Evolutionary conservation across 2,329 filamentous ascomycete genomes (phyloP).

Genomic region (Rhinocladiella similis): DNA sequence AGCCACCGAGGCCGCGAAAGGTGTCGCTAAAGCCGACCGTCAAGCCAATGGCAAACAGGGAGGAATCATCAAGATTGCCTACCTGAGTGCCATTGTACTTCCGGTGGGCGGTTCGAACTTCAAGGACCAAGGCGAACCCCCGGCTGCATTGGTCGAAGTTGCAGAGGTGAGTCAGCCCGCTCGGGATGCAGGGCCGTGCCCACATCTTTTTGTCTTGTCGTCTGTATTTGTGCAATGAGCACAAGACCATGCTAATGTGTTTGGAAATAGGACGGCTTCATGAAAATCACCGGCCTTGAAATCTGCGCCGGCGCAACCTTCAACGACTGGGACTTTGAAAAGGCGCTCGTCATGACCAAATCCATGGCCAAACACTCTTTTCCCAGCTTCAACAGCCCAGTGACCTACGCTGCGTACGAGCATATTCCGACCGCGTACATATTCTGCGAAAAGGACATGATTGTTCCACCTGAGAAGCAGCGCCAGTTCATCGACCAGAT

Average conservation of each 20-base stretch:
- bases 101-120: constrained; percentile 26
- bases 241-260: no score
- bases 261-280: constrained; percentile 13
- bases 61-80: constrained; percentile 34
- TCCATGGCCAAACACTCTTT: constrained; percentile 30
- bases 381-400: constrained; percentile 31
- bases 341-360: constrained; percentile 23
- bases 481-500: constrained; percentile 34
- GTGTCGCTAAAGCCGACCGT: constrained; percentile 29
- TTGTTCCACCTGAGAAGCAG: constrained; percentile 32
- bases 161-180: constrained; percentile 7
- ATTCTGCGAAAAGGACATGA: constrained; percentile 33
- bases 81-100: constrained; percentile 37
- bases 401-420: constrained; percentile 37
- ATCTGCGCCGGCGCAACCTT: constrained; percentile 6
- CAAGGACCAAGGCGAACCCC: constrained; percentile 2
- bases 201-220: not conserved
- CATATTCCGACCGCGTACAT: constrained; percentile 38
- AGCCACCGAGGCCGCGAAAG: constrained; percentile 33
- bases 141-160: constrained; percentile 4
- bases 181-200: no score
- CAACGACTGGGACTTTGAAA: constrained; percentile 8
- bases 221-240: no score
- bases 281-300: constrained; percentile 7
- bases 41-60: constrained; percentile 29